Percentiles rank a stretch among this genome's conserved stretches.
Evolutionary conservation across 345 rosid genomes (phyloP).

Genomic region (Kandelia obovata): DNA sequence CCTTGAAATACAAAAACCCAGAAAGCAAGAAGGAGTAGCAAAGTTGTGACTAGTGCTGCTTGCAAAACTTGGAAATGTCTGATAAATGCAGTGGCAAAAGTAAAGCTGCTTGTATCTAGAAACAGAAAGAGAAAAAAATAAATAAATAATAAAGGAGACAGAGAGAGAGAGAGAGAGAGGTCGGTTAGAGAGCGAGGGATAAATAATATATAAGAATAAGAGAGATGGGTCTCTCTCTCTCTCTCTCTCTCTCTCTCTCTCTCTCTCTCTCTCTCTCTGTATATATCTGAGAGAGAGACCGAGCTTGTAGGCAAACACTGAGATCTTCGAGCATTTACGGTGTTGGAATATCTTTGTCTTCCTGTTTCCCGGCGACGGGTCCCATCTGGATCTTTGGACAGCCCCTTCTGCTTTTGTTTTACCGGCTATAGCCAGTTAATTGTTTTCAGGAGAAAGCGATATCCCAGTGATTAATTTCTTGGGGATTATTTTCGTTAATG

Average conservation of each 20-base stretch:
- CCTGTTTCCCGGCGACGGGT: constrained; percentile 23
- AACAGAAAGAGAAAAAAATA: not conserved
- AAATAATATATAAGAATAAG: constrained; percentile 13
- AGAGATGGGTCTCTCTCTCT: not conserved
- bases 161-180: not conserved
- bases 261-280: not conserved
- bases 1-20: not conserved
- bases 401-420: not conserved
- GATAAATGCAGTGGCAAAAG: not conserved
- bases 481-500: not conserved
- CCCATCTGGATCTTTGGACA: constrained; percentile 12
- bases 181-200: constrained; percentile 14
- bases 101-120: not conserved
- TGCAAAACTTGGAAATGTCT: constrained; percentile 1
- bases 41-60: not conserved
- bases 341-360: constrained; percentile 16
- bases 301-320: constrained; percentile 5
- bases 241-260: too few relatives aligned
- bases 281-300: not conserved
- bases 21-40: not conserved
- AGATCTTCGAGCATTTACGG: constrained; percentile 21
- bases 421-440: constrained; percentile 12
- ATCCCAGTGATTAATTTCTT: not conserved
- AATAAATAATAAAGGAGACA: constrained; percentile 11
- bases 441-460: not conserved